Conservation (phyloP, 768 basidiomycete genomes). For the Tricholoma saponaceum region DNA sequence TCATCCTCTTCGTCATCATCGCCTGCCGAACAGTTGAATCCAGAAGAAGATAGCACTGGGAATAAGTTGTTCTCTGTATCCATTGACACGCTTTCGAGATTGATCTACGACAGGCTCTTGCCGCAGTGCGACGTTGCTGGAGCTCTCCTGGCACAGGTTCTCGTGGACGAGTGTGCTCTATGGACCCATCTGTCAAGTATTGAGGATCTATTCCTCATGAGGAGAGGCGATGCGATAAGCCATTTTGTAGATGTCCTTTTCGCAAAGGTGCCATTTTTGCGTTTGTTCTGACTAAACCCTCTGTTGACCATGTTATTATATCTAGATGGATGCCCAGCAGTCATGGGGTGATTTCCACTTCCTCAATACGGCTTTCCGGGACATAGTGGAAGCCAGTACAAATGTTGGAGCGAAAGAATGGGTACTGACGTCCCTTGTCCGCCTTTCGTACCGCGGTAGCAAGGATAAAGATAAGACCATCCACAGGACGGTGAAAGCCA, state of each 20-base stretch:
- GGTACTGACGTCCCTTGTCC: constrained; percentile 67
- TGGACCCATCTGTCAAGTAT: constrained; percentile 59
- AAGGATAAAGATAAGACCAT: constrained; percentile 43
- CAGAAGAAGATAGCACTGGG: constrained; percentile 6
- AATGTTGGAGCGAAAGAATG: constrained; percentile 41
- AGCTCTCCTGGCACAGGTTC: constrained; percentile 46
- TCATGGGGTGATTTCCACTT: constrained; percentile 82
- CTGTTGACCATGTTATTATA: neutral
- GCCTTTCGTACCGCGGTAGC: constrained; percentile 60
- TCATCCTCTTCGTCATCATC: constrained; percentile 14
- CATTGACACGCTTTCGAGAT: constrained; percentile 53
- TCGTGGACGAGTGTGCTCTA: constrained; percentile 64
- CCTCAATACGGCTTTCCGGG: constrained; percentile 71
- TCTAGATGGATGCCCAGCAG: constrained; percentile 71
- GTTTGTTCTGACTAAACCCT: neutral
- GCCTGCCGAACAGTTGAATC: neutral
- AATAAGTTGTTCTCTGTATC: constrained; percentile 44
- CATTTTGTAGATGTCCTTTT: constrained; percentile 74
- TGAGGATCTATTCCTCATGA: constrained; percentile 73
- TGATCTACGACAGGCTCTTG: constrained; percentile 62
- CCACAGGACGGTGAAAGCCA: constrained; percentile 52
- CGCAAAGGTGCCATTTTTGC: constrained; percentile 47
- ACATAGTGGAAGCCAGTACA: constrained; percentile 50
- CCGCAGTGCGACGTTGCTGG: constrained; percentile 53
- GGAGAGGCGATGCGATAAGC: constrained; percentile 71